A percentile compares a stretch with the other conserved stretches of the same genome.
Evolutionary conservation across 2,329 filamentous ascomycete species (phyloP).

Genomic region (Colletotrichum tanaceti): DNA sequence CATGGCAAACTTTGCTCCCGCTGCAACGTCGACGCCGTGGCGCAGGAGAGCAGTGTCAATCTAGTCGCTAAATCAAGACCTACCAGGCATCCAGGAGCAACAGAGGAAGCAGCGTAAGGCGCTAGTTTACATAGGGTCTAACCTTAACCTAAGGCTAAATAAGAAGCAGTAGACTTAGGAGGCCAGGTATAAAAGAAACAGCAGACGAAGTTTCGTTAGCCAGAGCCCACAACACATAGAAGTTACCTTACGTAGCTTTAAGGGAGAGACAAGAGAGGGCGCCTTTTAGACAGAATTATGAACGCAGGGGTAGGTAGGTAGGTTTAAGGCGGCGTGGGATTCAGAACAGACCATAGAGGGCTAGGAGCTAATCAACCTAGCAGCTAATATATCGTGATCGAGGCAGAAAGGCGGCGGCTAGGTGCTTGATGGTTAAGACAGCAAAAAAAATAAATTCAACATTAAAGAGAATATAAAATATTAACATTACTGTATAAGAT

Average conservation of each 20-base stretch:
- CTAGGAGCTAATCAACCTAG: background rate
- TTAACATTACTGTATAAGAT: too few species aligned
- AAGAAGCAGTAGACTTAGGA: background rate
- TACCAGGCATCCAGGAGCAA: background rate
- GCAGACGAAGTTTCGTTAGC: background rate
- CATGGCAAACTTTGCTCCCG: too few species aligned
- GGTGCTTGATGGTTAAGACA: too few species aligned
- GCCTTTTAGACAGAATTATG: background rate
- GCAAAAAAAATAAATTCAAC: too few species aligned
- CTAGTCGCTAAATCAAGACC: background rate
- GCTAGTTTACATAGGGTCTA: background rate
- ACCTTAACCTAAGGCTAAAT: background rate
- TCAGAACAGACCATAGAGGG: background rate
- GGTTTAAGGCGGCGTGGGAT: background rate
- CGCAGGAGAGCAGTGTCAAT: constrained; percentile 35
- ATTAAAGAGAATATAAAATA: too few species aligned
- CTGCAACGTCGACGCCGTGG: too few species aligned
- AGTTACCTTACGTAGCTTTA: background rate
- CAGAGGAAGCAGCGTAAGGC: background rate
- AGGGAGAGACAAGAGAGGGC: background rate
- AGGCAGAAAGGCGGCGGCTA: background rate
- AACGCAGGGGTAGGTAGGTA: background rate
- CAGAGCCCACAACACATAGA: background rate
- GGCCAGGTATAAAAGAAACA: background rate
- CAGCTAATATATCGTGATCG: background rate